Conservation (phyloP, 2,329 filamentous ascomycete species). For the Epichloe bromicola region DNA sequence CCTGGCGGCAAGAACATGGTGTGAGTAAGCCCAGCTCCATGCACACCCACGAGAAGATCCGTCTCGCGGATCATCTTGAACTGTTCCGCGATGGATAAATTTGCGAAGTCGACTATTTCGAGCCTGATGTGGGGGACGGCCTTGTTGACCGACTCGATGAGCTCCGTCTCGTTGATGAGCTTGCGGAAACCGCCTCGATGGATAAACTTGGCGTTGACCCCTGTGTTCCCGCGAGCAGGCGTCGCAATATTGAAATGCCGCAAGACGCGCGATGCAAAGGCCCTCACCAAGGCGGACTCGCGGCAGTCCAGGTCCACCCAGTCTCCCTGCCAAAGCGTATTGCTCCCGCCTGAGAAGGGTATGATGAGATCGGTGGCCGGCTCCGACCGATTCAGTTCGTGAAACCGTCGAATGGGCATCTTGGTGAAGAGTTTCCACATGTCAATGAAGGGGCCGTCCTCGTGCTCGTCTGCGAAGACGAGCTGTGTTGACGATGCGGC, state of each 20-base stretch:
- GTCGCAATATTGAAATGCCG: conserved; percentile 14
- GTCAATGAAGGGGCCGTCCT: conserved; percentile 22
- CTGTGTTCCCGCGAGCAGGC: conserved; percentile 1
- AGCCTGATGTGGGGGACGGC: conserved; percentile 17
- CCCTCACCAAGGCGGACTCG: conserved; percentile 11
- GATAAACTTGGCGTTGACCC: conserved; percentile 21
- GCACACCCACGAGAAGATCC: conserved; percentile 29
- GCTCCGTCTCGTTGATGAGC: conserved; percentile 15
- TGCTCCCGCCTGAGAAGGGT: conserved; percentile 26
- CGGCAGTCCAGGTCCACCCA: conserved; percentile 20
- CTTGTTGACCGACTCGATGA: conserved; percentile 15
- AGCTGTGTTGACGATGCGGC: conserved; percentile 18
- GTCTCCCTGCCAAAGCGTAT: conserved; percentile 29
- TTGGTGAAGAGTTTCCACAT: conserved; percentile 24
- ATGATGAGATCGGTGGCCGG: conserved; percentile 21
- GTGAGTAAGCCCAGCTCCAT: conserved; percentile 31
- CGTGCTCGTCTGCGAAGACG: conserved; percentile 21
- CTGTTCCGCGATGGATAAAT: conserved; percentile 24
- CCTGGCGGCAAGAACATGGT: conserved; percentile 24
- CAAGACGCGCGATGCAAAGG: conserved; percentile 21
- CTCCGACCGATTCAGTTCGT: conserved; percentile 9
- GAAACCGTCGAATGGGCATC: conserved; percentile 16
- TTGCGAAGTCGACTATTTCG: conserved; percentile 23
- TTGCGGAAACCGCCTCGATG: conserved; percentile 19
- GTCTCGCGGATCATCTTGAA: conserved; percentile 21